Evolutionary conservation across 768 basidiomycete genomes (phyloP), one percentile per base, ranked within the genome.

Genomic region (Xerocomus potaroensis): DNA sequence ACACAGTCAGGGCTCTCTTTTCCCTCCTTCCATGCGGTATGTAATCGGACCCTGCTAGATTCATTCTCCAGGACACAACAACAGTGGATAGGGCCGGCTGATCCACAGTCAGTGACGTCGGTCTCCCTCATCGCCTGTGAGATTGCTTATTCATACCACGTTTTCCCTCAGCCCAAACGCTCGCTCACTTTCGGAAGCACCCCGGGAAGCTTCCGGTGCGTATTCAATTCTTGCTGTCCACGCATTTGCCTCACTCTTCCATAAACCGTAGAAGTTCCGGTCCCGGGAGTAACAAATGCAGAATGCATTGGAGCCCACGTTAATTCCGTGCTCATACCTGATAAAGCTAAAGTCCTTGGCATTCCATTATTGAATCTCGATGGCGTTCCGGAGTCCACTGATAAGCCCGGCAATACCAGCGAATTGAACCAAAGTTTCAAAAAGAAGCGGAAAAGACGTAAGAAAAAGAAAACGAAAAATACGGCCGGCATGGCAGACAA

Each of bases 331-430:
- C 15, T 24, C 8, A 19, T 41, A 29, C 47, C 50, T 45, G 56
- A 53, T 35, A 51, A 38, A 54, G 47, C 38, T 30, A 50, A 51
- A 22, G 41, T 23, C 29, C 37, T 50, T 39, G 44, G 69, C 41
- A 48, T 68, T 3, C 76, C 79, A 12, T 50, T 85, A 16, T 65
- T 86, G 22, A 84, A 84, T 55, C 69, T 85, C 10, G 65, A 63
- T 32, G 79, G 79, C 2, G 76, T 76, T 21, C 75, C 72, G 41
- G 68, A 62, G 31, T 38, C 40, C 29, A 31, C 15, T 16, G 47
- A 48, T 39, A 38, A 42, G 22, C 27, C 47, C 50, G 65, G 53
- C 34, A 46, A 53, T 43, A 32, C 40, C 19, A 47, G 31, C 37
- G 42, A 48, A 48, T 36, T 40, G 50, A 51, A 50, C 27, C 49